phyloP scores from a whole-genome alignment of 257 asterid genomes.

The Solanum sitiens region DNA sequence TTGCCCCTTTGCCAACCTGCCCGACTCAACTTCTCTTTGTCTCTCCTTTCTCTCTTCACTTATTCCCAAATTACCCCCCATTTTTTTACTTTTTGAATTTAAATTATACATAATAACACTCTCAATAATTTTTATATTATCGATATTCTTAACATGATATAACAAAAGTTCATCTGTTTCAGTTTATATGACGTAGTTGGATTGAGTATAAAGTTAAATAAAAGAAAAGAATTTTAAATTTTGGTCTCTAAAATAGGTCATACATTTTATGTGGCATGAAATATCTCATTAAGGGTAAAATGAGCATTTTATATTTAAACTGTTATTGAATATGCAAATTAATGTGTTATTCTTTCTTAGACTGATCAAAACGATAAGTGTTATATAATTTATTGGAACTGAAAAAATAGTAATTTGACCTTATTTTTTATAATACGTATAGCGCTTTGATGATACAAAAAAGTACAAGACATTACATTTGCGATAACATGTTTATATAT shows the following conservation, averaged over 20 bases:
- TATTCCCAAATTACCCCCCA: conserved; percentile 16
- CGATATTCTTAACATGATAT: background rate
- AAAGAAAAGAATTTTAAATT: no score
- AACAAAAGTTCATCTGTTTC: background rate
- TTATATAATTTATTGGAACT: background rate
- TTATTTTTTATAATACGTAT: background rate
- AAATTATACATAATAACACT: background rate
- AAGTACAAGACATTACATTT: background rate
- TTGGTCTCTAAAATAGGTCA: background rate
- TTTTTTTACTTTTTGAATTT: background rate
- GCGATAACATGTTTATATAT: background rate
- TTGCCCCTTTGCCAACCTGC: background rate
- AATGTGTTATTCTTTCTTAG: no score
- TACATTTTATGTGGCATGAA: background rate
- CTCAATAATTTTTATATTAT: background rate
- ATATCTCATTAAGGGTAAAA: background rate
- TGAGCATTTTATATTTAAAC: no score
- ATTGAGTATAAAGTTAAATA: background rate
- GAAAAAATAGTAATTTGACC: background rate
- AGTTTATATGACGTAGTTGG: no score
- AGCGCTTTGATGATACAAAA: background rate
- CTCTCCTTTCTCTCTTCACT: background rate
- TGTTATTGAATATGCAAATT: no score
- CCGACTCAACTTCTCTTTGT: background rate
- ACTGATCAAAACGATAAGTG: no score